Base-by-base conservation (phyloP, 768 basidiomycete species). In the Pleurotus cornucopiae region DNA sequence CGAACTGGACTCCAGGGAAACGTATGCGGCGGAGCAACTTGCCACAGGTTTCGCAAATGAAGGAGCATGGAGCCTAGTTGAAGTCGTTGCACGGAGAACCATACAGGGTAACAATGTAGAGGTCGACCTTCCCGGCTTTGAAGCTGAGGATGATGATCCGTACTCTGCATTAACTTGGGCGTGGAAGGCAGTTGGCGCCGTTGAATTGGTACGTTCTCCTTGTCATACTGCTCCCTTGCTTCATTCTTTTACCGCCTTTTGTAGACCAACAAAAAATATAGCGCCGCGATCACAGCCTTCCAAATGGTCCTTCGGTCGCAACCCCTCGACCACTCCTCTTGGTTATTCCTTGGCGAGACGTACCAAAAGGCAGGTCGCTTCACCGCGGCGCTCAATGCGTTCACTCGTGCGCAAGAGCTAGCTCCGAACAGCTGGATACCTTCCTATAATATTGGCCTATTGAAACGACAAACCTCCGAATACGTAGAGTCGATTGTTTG, bases 131-230 rank as follows among this genome's bases (percentile, higher is more conserved):
- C 37, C 13, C 5, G 51, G 51, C 18, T 40, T 40, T 53, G 94
- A 98, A 74, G 93, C 93, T 26, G 92, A 90, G 6, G 64, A 86
- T 21, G 79, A 83, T 60, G 83, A 81, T 20, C 86, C 78, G 11
- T 88, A 91, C 0, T 84, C 83, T 38, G 94, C 96, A 63, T 34
- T 34, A 4, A 81, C 88, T 6, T 99, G 97, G 97, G 97, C 97
- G 2, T 99, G 96, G 95, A 98, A 97, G 70, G 95, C 94, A 18
- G 71, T 93, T 37, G 97, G 94, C 1, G 83, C 92, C 0, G 94
- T 94, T 1, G 94, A 95, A 67, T 73, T 95, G 72, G 96, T 94
- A 64, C 69, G 88, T 73, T 44, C 18, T 18, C 13, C 47, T 34
- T 47, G 53, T 62, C 58, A 44, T 38, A 23, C 45, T 62, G 59